Percentiles rank a stretch among this genome's conserved stretches.
Evolutionary conservation across 2,329 filamentous ascomycete species (phyloP).

Genomic region (Ceratocystis cubensis): DNA sequence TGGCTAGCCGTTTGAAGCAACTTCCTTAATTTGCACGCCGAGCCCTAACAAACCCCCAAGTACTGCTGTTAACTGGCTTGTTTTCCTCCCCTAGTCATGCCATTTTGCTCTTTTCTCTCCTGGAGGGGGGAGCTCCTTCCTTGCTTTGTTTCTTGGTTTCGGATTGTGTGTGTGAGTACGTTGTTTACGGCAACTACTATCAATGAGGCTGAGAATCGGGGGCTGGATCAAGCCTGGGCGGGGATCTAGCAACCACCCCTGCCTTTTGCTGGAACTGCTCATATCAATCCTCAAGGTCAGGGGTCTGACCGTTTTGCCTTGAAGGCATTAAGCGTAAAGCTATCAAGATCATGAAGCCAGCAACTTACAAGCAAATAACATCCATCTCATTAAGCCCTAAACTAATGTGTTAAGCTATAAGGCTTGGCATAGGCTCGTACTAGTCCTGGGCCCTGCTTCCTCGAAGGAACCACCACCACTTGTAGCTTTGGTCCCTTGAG

Average conservation of each 20-base stretch:
- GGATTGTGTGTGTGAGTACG: not conserved
- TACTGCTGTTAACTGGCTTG: not conserved
- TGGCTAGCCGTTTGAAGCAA: not conserved
- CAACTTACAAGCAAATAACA: too few species aligned
- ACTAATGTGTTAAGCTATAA: not conserved
- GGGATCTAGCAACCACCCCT: not conserved
- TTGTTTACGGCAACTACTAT: not conserved
- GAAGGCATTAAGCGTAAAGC: too few species aligned
- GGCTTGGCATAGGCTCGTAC: not conserved
- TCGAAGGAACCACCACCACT: not conserved
- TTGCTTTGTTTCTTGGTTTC: not conserved
- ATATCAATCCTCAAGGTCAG: too few species aligned
- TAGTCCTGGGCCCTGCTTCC: not conserved
- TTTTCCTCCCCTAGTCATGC: not conserved
- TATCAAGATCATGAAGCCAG: too few species aligned
- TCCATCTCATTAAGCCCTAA: not conserved
- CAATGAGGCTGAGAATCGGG: not conserved
- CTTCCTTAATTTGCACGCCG: not conserved
- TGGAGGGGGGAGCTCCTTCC: not conserved
- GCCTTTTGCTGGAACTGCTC: not conserved
- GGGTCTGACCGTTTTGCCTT: too few species aligned
- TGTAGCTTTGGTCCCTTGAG: conserved; percentile 1
- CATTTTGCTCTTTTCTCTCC: not conserved
- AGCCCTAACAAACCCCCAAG: not conserved
- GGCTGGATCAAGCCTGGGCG: not conserved